Base-by-base conservation (phyloP, 129 eudicot genomes). In the Flaveria sonorensis region DNA sequence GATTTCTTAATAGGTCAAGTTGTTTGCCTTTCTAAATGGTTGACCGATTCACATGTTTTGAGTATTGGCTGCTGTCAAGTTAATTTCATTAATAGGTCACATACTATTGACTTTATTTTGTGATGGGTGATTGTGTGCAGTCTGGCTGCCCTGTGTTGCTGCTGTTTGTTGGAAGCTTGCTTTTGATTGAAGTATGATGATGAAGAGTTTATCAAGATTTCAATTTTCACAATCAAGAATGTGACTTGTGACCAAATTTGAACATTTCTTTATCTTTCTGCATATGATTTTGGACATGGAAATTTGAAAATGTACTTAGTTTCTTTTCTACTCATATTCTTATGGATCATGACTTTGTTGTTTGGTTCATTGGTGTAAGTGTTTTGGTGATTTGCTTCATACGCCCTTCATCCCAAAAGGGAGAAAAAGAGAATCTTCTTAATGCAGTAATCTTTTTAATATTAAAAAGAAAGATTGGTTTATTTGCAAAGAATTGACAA, bases 141-240 rank as follows among this genome's bases (percentile, higher is more conserved):
- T 74, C 74, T 81, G 84, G 84, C 84, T 67, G 84, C 84, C 20
- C 43, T 81, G 75, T 81, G 84, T 74, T 81, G 84, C 80, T 81
- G 84, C 46, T 81, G 80, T 24, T 56, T 81, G 9, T 74, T 81
- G 80, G 84, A 81, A 43, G 80, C 84, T 15, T 81, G 84, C 80
- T 81, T 81, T 81, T 81, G 75, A 81, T 43, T 26, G 70, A 73
- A 64, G 50, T 13, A 19, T 36, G 83, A 80, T 47, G 72, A 72
- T 65, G 77, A 64, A 28, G 70, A 53, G 60, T 69, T 79, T 52
- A 78, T 51, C 28, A 72, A 63, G 57, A 72, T 63, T 63, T 72
- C 7, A 36, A 46, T 60, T 61, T 60, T 53, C 55, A 45, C 11
- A 20, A 60, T 70, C 42, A 70, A 72, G 72, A 32, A 16, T 18